Evolutionary conservation across 805 yeast genomes (phyloP).

Genomic region (Kazachstania taianensis): DNA sequence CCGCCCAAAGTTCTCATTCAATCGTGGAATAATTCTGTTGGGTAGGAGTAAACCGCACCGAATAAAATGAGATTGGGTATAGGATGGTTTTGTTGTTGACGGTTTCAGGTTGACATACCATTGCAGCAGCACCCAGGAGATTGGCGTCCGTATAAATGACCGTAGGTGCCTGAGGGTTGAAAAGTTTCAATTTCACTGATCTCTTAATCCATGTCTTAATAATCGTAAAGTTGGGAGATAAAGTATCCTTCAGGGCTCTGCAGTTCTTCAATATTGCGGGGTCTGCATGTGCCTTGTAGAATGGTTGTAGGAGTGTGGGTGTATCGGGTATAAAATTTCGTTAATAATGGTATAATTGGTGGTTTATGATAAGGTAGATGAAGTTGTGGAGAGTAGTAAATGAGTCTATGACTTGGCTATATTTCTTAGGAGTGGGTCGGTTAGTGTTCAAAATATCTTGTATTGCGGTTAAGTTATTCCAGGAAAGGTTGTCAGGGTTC

Average conservation of each 20-base stretch:
- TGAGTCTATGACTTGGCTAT: no score
- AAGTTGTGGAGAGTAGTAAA: no score
- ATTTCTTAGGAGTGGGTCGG: no score
- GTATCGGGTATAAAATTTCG: slow-evolving; percentile 4
- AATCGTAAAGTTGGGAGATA: background rate
- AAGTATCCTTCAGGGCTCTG: background rate
- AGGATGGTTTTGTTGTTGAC: background rate
- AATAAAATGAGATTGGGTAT: slow-evolving; percentile 1
- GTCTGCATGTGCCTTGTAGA: no score
- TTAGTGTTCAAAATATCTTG: no score
- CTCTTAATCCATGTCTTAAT: background rate
- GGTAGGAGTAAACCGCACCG: background rate
- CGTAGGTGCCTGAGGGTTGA: slow-evolving; percentile 2
- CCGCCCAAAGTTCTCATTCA: slow-evolving; percentile 1
- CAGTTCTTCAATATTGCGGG: no score
- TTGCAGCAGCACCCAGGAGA: slow-evolving; percentile 2
- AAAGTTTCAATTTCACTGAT: slow-evolving; percentile 1
- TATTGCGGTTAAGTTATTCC: no score
- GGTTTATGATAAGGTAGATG: no score
- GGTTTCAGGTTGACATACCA: slow-evolving; percentile 2
- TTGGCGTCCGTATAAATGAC: slow-evolving; percentile 4
- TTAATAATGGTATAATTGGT: no score
- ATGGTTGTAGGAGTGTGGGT: slow-evolving; percentile 1
- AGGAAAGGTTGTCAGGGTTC: no score
- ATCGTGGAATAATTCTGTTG: slow-evolving; percentile 2